phyloP scores from a whole-genome alignment of 257 asterid genomes.

The Verbena officinalis region DNA sequence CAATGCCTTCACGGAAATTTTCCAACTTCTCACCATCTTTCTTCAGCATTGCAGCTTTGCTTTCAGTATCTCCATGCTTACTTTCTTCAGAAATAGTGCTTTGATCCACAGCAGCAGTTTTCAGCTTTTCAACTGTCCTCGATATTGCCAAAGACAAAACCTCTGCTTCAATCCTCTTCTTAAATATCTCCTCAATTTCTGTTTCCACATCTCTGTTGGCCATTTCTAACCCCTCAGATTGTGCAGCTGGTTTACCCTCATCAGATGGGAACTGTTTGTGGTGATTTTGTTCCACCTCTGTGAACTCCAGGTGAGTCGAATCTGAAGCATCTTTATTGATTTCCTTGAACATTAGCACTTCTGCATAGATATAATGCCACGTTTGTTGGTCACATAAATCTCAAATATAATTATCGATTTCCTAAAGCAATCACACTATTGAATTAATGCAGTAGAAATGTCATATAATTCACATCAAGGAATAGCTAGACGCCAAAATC shows the following conservation, averaged over 20 bases:
- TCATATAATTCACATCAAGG: background rate
- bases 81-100: constrained; percentile 39
- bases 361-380: constrained; percentile 45
- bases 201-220: constrained; percentile 32
- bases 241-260: constrained; percentile 30
- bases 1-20: constrained; percentile 38
- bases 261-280: constrained; percentile 32
- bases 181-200: constrained; percentile 55
- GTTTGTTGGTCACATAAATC: constrained; percentile 13
- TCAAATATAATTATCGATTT: constrained; percentile 8
- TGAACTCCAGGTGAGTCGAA: constrained; percentile 22
- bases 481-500: constrained; percentile 1
- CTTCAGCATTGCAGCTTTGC: constrained; percentile 41
- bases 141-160: constrained; percentile 61
- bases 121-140: constrained; percentile 42
- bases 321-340: constrained; percentile 42
- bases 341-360: constrained; percentile 65
- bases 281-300: background rate
- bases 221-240: constrained; percentile 40
- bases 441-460: constrained; percentile 4
- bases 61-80: constrained; percentile 44
- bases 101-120: constrained; percentile 43
- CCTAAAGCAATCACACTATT: background rate
- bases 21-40: constrained; percentile 30
- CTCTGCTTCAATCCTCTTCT: constrained; percentile 77